Evolutionary conservation across 2,329 filamentous ascomycete genomes (phyloP).

Genomic region (Rhexocercosporidium sp.): DNA sequence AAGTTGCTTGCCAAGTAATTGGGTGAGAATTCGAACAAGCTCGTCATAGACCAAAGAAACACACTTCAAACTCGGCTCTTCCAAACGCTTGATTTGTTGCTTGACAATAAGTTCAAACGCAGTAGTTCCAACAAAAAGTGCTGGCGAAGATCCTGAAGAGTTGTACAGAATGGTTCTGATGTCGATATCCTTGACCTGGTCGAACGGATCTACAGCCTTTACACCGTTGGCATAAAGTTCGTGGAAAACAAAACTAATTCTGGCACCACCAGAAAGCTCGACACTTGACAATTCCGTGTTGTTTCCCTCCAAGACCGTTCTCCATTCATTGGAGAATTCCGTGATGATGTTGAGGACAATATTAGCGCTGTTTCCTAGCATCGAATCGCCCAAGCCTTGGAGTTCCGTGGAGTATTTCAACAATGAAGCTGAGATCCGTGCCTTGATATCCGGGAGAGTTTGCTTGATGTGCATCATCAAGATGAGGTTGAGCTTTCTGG

Average conservation of each 20-base stretch:
- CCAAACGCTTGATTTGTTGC: constrained; percentile 94
- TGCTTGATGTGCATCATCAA: constrained; percentile 99
- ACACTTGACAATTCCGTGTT: constrained; percentile 94
- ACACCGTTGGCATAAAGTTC: constrained; percentile 97
- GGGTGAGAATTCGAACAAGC: constrained; percentile 90
- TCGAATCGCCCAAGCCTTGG: constrained; percentile 82
- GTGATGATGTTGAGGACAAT: constrained; percentile 99
- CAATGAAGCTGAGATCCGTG: constrained; percentile 89
- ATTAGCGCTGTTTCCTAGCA: constrained; percentile 95
- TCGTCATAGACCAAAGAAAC: constrained; percentile 97
- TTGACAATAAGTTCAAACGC: constrained; percentile 99
- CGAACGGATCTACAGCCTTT: constrained; percentile 97
- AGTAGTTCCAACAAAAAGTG: constrained; percentile 94
- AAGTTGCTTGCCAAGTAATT: constrained; percentile 84
- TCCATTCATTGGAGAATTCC: constrained; percentile 97
- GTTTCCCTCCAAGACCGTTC: constrained; percentile 94
- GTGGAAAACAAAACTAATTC: constrained; percentile 99
- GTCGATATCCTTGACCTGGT: constrained; percentile 95
- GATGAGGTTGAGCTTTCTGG: constrained; percentile 95
- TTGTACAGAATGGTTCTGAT: constrained; percentile 98
- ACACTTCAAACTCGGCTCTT: constrained; percentile 97
- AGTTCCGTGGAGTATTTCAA: constrained; percentile 90
- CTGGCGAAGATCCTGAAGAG: constrained; percentile 96
- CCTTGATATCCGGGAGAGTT: constrained; percentile 97
- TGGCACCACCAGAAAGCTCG: constrained; percentile 92